Evolutionary conservation across 345 rosid genomes (phyloP), one percentile per base, ranked within the genome.

Genomic region (Microthlaspi erraticum): DNA sequence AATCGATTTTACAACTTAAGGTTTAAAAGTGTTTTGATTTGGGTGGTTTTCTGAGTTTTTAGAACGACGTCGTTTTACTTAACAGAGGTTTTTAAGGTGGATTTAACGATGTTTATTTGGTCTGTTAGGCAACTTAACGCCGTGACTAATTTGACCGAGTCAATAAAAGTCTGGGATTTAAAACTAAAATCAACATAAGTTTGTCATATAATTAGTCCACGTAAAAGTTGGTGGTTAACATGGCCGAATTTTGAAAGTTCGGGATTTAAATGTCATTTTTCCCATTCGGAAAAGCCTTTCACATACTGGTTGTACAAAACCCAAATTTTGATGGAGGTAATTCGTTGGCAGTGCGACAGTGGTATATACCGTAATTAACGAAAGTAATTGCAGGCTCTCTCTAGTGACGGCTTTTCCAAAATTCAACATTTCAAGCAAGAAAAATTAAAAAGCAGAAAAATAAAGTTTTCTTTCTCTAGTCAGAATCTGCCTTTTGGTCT

Each of bases 401-500:
- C 18, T 58, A 58, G 16, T 59, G 44, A 48, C 14, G 8, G 23
- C 26, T 14, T 33, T 51, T 12, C 33, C 17, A 19, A 39, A 49
- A 48, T 48, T 48, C 45, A 34, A 38, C 10, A 19, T 51, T 52
- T 65, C n/a, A 38, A 66, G 43, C 12, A 50, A 29, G 14, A 5
- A 19, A 32, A 9, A 32, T 10, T 8, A 11, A 13, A 52, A 60
- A 61, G 60, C n/a, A 23, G 60, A 60, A 70, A 46, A 70, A 49
- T 8, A 64, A 65, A 48, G 19, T 1, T 49, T 16, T 9, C 51
- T 37, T 64, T 69, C 81, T 80, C 79, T 26, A 50, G 74, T 68
- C 70, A 58, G 68, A 67, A 71, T 58, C 75, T 75, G 68, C 71
- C 76, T 42, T 53, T 71, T 64, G 55, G 67, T 64, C 75, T 49